Conservation (phyloP, 2,329 filamentous ascomycete genomes). For the Phyllachora maydis region DNA sequence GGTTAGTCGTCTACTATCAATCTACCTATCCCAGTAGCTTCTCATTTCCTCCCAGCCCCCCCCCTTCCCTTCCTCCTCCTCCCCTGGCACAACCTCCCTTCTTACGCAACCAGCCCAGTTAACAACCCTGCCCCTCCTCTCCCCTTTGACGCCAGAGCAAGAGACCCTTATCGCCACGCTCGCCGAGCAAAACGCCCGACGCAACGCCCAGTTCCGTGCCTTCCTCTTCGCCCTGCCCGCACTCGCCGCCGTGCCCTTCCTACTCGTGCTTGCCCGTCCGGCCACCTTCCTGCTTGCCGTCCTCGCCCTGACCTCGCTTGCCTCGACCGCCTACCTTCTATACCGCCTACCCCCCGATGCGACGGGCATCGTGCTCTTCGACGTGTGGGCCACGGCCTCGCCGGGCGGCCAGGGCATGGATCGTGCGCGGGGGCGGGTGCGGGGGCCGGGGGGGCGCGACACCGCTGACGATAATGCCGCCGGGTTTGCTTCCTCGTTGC, state of each 20-base stretch:
- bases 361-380: conserved; percentile 30
- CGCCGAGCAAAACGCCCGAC: conserved; percentile 28
- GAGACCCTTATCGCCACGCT: conserved; percentile 39
- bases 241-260: conserved; percentile 31
- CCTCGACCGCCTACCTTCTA: conserved; percentile 40
- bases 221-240: conserved; percentile 40
- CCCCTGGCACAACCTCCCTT: conserved; percentile 3
- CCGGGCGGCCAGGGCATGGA: conserved; percentile 8
- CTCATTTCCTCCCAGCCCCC: too few relatives aligned
- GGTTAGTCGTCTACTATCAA: conserved; percentile 23
- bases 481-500: too few relatives aligned
- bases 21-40: too few relatives aligned
- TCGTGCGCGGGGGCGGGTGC: conserved; percentile 4
- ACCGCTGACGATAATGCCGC: neutral
- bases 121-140: conserved; percentile 2
- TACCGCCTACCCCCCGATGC: conserved; percentile 28
- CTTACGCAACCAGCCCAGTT: conserved; percentile 1
- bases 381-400: conserved; percentile 17
- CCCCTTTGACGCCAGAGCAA: conserved; percentile 32
- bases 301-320: conserved; percentile 40
- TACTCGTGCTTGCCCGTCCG: conserved; percentile 22
- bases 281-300: conserved; percentile 22
- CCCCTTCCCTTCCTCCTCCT: conserved; percentile 1
- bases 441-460: conserved; percentile 1
- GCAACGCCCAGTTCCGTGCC: conserved; percentile 35